Conservation (phyloP, 2,329 filamentous ascomycete genomes). For the Aspergillus luchuensis region DNA sequence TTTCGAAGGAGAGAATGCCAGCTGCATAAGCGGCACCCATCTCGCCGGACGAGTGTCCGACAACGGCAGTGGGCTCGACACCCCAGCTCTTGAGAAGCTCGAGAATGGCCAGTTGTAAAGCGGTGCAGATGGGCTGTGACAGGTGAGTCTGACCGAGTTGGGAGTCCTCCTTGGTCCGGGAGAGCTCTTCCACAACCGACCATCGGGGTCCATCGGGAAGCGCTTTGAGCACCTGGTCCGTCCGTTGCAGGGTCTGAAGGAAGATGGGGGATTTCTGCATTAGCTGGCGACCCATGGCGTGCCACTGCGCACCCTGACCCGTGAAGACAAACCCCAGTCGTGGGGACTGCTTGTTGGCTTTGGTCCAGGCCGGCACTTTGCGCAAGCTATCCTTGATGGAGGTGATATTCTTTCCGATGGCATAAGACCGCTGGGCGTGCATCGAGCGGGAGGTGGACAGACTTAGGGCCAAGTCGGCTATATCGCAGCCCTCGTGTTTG, state of each 20-base stretch:
- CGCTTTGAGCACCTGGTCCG: constrained; percentile 10
- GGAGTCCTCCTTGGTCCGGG: neutral
- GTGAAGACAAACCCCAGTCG: constrained; percentile 31
- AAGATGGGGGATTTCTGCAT: constrained; percentile 18
- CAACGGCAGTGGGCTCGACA: constrained; percentile 42
- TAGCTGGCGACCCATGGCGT: constrained; percentile 30
- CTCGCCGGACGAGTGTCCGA: constrained; percentile 54
- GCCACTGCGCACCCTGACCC: constrained; percentile 37
- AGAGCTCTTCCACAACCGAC: constrained; percentile 11
- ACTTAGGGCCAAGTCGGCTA: neutral
- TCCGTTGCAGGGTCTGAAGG: neutral
- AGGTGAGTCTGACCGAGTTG: neutral
- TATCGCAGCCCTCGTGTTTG: neutral
- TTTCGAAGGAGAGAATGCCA: constrained; percentile 23
- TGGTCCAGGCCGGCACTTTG: neutral
- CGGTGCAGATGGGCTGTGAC: constrained; percentile 35
- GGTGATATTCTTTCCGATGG: neutral
- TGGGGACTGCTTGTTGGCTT: constrained; percentile 2
- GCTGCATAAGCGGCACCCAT: constrained; percentile 53
- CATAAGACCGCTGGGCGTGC: neutral
- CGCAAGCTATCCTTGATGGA: neutral
- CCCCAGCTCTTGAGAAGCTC: constrained; percentile 49
- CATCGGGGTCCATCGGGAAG: neutral
- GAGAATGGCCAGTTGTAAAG: constrained; percentile 52
- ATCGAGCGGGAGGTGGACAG: neutral